A percentile compares a stretch with the other conserved stretches of the same genome.
These are phyloP conservation scores for Silene noctiflora DNA, from an alignment of 179 eudicot species.

Conservation along the genomic window DNA sequence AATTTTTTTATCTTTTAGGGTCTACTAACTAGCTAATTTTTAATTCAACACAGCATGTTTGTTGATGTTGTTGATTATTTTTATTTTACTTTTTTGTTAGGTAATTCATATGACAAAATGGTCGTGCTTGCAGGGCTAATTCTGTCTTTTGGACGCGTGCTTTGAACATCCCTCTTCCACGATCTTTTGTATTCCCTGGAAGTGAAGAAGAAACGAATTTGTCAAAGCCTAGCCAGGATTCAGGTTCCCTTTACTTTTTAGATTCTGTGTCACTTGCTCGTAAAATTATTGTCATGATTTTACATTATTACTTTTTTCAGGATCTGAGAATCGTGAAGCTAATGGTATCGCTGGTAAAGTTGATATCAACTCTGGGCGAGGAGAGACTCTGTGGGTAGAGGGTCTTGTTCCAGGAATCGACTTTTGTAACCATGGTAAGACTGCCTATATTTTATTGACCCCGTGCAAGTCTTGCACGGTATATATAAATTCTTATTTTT, in stretches of 20 bases:
- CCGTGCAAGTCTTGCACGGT: too few relatives aligned
- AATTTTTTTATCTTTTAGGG: not conserved
- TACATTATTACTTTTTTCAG: conserved; percentile 28
- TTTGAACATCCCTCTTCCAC: conserved; percentile 79
- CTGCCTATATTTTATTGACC: not conserved
- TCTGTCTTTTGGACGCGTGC: conserved; percentile 98
- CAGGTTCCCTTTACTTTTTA: not conserved
- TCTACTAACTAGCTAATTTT: conserved; percentile 3
- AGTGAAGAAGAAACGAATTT: conserved; percentile 33
- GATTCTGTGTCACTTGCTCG: conserved; percentile 1
- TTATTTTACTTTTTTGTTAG: not conserved
- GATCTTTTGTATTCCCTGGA: conserved; percentile 55
- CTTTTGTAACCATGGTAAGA: conserved; percentile 93
- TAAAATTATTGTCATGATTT: not conserved
- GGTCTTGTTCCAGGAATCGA: conserved; percentile 99
- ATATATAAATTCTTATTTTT: too few relatives aligned
- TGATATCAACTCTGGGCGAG: conserved; percentile 34
- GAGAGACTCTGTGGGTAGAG: conserved; percentile 79
- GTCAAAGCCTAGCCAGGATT: conserved; percentile 17
- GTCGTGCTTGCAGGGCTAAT: conserved; percentile 66
- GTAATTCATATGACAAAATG: conserved; percentile 6
- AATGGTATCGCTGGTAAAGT: conserved; percentile 31
- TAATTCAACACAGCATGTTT: not conserved
- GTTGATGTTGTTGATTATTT: not conserved
- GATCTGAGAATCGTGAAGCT: conserved; percentile 19